Evolutionary conservation across 768 basidiomycete species (phyloP).

Genomic region (Sarcodon aspratus): DNA sequence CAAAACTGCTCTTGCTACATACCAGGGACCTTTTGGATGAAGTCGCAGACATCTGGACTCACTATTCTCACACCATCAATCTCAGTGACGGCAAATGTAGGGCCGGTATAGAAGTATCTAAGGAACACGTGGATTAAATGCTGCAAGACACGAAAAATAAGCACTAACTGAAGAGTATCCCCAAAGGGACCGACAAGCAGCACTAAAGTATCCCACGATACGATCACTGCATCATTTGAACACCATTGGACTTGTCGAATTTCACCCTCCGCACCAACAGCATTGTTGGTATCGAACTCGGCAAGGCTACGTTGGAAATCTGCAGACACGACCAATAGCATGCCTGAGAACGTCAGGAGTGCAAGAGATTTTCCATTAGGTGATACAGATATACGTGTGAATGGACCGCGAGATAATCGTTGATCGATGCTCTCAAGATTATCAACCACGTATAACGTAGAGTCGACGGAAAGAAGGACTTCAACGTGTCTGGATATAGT

Average conservation of each 20-base stretch:
- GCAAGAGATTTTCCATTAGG: constrained; percentile 93
- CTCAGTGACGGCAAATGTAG: constrained; percentile 75
- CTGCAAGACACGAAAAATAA: neutral
- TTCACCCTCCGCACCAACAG: constrained; percentile 41
- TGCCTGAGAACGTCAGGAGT: constrained; percentile 57
- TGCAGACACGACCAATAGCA: constrained; percentile 89
- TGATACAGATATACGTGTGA: constrained; percentile 77
- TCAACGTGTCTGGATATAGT: constrained; percentile 87
- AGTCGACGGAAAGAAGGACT: constrained; percentile 71
- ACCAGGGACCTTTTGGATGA: constrained; percentile 93
- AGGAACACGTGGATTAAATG: constrained; percentile 3
- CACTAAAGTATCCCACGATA: constrained; percentile 71
- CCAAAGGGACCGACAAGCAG: constrained; percentile 90
- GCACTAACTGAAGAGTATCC: constrained; percentile 67
- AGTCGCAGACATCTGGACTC: constrained; percentile 69
- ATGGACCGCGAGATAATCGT: constrained; percentile 79
- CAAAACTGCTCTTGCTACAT: constrained; percentile 10
- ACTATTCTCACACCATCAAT: constrained; percentile 84
- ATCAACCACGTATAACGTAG: constrained; percentile 78
- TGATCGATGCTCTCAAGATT: constrained; percentile 86
- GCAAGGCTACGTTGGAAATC: constrained; percentile 86
- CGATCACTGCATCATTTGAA: constrained; percentile 86
- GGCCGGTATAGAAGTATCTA: constrained; percentile 74
- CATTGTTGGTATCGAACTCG: constrained; percentile 65
- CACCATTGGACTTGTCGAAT: constrained; percentile 86